phyloP scores from a whole-genome alignment of 345 rosid species.

The Arabidopsis thaliana region DNA sequence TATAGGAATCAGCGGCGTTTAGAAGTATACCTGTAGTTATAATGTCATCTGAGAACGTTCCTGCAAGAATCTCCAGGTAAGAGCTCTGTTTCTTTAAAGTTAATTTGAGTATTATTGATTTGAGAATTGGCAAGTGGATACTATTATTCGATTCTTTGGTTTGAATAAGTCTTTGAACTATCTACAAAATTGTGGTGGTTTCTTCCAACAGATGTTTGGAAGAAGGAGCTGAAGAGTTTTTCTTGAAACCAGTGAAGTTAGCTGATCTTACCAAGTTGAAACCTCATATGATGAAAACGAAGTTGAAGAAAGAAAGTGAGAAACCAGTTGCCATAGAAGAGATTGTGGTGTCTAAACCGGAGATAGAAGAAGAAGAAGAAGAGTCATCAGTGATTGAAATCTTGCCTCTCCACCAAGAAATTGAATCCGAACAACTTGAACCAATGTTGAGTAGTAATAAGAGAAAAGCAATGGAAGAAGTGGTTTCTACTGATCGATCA shows the following conservation, averaged over 20 bases:
- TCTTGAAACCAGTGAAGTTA: constrained; percentile 81
- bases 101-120: background rate
- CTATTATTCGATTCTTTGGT: constrained; percentile 16
- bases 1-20: constrained; percentile 67
- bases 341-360: constrained; percentile 13
- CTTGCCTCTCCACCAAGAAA: constrained; percentile 33
- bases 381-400: constrained; percentile 21
- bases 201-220: constrained; percentile 63
- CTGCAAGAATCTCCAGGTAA: constrained; percentile 76
- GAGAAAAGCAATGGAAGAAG: constrained; percentile 54
- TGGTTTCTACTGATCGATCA: constrained; percentile 33
- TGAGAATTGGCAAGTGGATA: background rate
- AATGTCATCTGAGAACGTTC: constrained; percentile 92
- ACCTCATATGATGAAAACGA: constrained; percentile 58
- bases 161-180: background rate
- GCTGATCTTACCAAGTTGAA: constrained; percentile 80
- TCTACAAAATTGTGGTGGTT: background rate
- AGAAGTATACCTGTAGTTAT: constrained; percentile 88
- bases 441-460: constrained; percentile 39
- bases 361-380: constrained; percentile 21
- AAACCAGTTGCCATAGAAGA: constrained; percentile 8
- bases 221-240: constrained; percentile 96
- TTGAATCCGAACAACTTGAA: constrained; percentile 21
- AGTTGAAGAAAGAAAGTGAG: constrained; percentile 38
- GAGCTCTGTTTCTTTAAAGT: background rate